phyloP scores from a whole-genome alignment of 331 rosid genomes.

The Ulmus americana region DNA sequence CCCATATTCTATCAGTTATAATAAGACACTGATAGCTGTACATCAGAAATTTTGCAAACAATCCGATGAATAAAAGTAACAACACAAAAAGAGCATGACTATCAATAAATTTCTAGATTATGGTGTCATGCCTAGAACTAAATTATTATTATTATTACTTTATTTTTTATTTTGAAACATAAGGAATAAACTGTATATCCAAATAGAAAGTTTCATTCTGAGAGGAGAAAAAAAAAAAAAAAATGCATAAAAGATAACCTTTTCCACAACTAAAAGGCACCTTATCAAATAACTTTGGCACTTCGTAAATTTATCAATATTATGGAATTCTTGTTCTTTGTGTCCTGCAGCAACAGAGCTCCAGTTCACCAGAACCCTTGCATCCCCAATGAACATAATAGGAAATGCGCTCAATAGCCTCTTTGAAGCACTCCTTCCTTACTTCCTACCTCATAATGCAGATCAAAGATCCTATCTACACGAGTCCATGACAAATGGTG shows the following conservation, averaged over 20 bases:
- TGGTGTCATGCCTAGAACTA: too few relatives aligned
- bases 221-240: too few relatives aligned
- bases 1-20: background rate
- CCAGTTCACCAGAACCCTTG: background rate
- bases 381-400: background rate
- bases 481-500: background rate
- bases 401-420: too few relatives aligned
- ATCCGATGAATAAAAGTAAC: background rate
- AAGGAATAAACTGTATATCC: too few relatives aligned
- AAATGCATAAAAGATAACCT: background rate
- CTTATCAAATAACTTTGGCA: background rate
- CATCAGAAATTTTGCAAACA: background rate
- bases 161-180: too few relatives aligned
- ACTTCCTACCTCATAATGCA: conserved; percentile 3
- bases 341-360: background rate
- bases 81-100: background rate
- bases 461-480: conserved; percentile 6
- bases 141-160: too few relatives aligned
- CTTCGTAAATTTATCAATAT: background rate
- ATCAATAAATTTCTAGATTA: background rate
- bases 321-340: background rate
- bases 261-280: background rate
- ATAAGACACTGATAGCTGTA: background rate
- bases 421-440: background rate
- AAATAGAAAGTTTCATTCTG: too few relatives aligned